Base-by-base conservation (phyloP, 2,329 filamentous ascomycete genomes). In the Ceratocystis variospora region DNA sequence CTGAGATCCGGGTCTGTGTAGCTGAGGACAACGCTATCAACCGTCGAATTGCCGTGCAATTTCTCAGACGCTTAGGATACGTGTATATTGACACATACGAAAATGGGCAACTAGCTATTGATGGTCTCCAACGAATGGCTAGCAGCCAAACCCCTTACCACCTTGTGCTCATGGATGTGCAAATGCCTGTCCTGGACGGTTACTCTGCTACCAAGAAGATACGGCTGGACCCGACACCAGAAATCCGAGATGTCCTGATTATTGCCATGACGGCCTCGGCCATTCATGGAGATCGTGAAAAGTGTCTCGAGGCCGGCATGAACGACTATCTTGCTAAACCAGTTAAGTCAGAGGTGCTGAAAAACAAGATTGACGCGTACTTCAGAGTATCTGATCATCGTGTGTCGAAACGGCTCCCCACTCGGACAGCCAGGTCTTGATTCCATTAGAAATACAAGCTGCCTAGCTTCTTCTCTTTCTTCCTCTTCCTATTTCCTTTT, bases 241-340 rank as follows among this genome's bases (percentile, higher is more conserved):
- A 83, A 6, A 90, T 97, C 10, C 82, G 89, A 64, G 86, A 89
- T 70, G 84, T 95, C 1, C 79, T 96, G n/a, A 89, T 97, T 62
- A 96, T 97, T 71, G 93, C 93, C 65, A 96, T 97, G 93, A 97
- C 93, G 0, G 93, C 93, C 0, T 92, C 87, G 31, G 93, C 93
- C 2, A 97, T 97, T 68, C 89, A 94, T 73, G 93, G 93, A 19
- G 93, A 97, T 73, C 82, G 92, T 61, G 93, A 97, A 74, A 96
- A 96, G 76, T 96, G 93, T 71, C 78, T 96, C n/a, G 90, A 91
- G 62, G 90, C 90, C 0, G 93, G 93, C 57, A 97, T 97, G 93
- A 96, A 96, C 75, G 94, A 96, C 72, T 97, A 96, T 72, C 83
- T 96, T 0, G 91, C 93, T 17, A 97, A 97, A 74, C 93, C 93